A percentile compares a stretch with the other conserved stretches of the same genome.
phyloP scores from a whole-genome alignment of 208 protist genomes.

The Hexamita inflata region DNA sequence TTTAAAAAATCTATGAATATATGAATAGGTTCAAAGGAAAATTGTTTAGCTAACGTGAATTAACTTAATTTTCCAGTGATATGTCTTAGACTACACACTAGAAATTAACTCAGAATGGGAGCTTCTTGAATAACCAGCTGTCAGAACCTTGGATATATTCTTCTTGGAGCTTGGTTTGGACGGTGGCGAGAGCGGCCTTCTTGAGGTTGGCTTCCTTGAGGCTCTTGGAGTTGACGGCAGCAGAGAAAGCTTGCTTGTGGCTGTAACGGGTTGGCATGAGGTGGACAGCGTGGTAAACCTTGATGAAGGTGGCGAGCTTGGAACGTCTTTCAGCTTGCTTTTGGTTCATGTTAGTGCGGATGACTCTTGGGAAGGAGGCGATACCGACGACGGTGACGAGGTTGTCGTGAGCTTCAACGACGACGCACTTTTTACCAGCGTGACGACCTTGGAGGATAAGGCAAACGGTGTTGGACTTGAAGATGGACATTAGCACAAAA shows the following conservation, averaged over 20 bases:
- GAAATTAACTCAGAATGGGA: too few relatives aligned
- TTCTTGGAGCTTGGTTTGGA: slow-evolving; percentile 41
- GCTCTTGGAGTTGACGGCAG: slow-evolving; percentile 35
- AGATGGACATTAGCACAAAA: slow-evolving; percentile 3
- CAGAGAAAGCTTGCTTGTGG: slow-evolving; percentile 38
- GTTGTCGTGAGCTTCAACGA: slow-evolving; percentile 48
- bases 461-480: slow-evolving; percentile 49
- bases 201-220: not conserved
- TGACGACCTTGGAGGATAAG: slow-evolving; percentile 50
- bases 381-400: slow-evolving; percentile 53
- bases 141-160: slow-evolving; percentile 42
- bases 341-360: slow-evolving; percentile 43
- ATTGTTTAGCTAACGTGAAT: too few relatives aligned
- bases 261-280: slow-evolving; percentile 52
- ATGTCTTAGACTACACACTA: too few relatives aligned
- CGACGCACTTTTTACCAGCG: slow-evolving; percentile 55
- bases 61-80: too few relatives aligned
- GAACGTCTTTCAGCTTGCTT: slow-evolving; percentile 46
- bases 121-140: slow-evolving; percentile 54
- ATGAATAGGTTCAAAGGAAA: too few relatives aligned
- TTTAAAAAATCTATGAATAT: too few relatives aligned
- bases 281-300: slow-evolving; percentile 50
- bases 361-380: slow-evolving; percentile 38
- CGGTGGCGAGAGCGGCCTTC: slow-evolving; percentile 36
- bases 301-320: slow-evolving; percentile 50